phyloP scores from a whole-genome alignment of 768 basidiomycete species.

The Russula vinacea region DNA sequence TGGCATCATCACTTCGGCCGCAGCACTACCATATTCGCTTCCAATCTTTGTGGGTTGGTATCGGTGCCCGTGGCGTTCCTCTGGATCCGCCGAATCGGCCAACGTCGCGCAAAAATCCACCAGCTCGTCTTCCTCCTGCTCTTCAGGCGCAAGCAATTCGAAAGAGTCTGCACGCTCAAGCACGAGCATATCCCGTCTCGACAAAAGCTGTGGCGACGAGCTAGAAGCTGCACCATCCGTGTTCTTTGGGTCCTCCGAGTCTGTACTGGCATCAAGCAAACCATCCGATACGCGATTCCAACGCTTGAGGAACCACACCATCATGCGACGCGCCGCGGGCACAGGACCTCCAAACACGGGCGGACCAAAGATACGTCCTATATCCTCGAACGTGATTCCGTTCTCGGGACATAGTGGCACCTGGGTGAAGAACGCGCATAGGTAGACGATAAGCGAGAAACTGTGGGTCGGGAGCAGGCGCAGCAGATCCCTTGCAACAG shows the following conservation, averaged over 20 bases:
- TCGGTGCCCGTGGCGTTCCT: conserved; percentile 3
- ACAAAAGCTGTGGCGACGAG: background rate
- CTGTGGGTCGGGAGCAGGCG: conserved; percentile 45
- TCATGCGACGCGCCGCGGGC: conserved; percentile 23
- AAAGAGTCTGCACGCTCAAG: conserved; percentile 18
- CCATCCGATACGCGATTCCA: conserved; percentile 30
- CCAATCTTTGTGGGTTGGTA: background rate
- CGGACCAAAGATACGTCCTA: conserved; percentile 48
- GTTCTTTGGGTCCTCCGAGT: background rate
- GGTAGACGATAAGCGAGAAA: conserved; percentile 45
- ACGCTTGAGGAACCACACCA: conserved; percentile 29
- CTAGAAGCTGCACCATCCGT: background rate
- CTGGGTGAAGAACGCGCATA: conserved; percentile 51
- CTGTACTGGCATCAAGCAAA: conserved; percentile 22
- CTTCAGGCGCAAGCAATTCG: conserved; percentile 20
- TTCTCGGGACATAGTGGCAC: conserved; percentile 51
- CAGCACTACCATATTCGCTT: background rate
- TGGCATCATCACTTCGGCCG: background rate
- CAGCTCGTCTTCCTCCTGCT: conserved; percentile 9
- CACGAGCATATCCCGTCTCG: background rate
- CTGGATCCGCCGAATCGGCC: background rate
- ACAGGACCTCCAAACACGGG: conserved; percentile 40
- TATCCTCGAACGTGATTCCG: conserved; percentile 44
- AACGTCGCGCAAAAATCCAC: conserved; percentile 1
- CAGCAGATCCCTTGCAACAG: conserved; percentile 48